Conservation (phyloP, 176 grass and related monocot genomes). For the Eragrostis nindensis region DNA sequence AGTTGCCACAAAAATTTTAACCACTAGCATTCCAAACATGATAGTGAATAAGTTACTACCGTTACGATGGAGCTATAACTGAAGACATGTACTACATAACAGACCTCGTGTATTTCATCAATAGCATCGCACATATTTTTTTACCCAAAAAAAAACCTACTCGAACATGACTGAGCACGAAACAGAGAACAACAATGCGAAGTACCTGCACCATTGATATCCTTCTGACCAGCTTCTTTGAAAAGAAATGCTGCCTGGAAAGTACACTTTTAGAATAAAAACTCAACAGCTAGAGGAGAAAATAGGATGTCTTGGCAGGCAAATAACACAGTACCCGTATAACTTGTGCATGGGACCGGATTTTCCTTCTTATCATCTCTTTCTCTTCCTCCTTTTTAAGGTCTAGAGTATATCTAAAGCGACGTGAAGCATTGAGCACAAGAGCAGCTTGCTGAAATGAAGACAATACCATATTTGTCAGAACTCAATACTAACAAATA, state of each 20-base stretch:
- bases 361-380: conserved; percentile 73
- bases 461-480: conserved; percentile 36
- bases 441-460: conserved; percentile 78
- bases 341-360: conserved; percentile 75
- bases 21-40: conserved; percentile 12
- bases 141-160: neutral
- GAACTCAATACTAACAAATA: conserved; percentile 24
- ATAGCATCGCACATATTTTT: neutral
- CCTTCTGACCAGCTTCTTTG: conserved; percentile 85
- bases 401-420: conserved; percentile 89
- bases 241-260: conserved; percentile 84
- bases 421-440: conserved; percentile 80
- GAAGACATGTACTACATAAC: neutral
- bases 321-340: conserved; percentile 66
- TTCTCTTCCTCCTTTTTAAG: conserved; percentile 81
- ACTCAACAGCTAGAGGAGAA: neutral
- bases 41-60: neutral
- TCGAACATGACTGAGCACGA: neutral
- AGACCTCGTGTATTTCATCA: neutral
- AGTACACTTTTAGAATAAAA: conserved; percentile 55
- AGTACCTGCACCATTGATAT: conserved; percentile 44
- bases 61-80: neutral
- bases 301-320: conserved; percentile 12
- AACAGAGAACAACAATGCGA: conserved; percentile 7
- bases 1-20: neutral